These are phyloP conservation scores for Ammopiptanthus mongolicus DNA, from an alignment of 306 rosid species.

Conservation along the genomic window DNA sequence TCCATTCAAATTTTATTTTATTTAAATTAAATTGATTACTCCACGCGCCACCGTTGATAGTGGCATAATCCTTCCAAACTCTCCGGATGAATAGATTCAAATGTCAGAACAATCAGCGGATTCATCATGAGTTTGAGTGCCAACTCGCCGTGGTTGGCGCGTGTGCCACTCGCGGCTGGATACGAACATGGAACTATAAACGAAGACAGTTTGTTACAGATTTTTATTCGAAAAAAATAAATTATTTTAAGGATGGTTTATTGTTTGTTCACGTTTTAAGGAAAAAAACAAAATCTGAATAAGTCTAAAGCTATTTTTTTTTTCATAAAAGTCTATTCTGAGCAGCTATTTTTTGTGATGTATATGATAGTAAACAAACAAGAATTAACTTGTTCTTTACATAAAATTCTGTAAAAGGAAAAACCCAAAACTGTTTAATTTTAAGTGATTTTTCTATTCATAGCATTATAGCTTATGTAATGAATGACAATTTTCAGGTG, in stretches of 20 bases:
- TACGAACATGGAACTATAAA: not conserved
- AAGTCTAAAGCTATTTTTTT: too few relatives aligned
- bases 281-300: too few relatives aligned
- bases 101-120: conserved; percentile 14
- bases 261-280: too few relatives aligned
- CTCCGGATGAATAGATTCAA: not conserved
- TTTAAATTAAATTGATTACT: not conserved
- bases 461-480: too few relatives aligned
- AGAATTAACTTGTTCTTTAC: too few relatives aligned
- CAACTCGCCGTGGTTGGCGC: conserved; percentile 23
- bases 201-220: too few relatives aligned
- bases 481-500: conserved; percentile 39
- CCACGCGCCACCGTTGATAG: conserved; percentile 23
- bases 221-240: too few relatives aligned
- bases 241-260: too few relatives aligned
- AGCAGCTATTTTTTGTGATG: too few relatives aligned
- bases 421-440: not conserved
- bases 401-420: too few relatives aligned
- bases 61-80: not conserved
- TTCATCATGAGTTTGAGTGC: not conserved
- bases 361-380: too few relatives aligned
- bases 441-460: not conserved
- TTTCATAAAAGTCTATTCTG: too few relatives aligned
- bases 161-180: conserved; percentile 19
- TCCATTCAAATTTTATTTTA: not conserved